These are phyloP conservation scores for Phyllosticta paracitricarpa DNA, from an alignment of 2,329 filamentous ascomycete species.

Conservation along the genomic window DNA sequence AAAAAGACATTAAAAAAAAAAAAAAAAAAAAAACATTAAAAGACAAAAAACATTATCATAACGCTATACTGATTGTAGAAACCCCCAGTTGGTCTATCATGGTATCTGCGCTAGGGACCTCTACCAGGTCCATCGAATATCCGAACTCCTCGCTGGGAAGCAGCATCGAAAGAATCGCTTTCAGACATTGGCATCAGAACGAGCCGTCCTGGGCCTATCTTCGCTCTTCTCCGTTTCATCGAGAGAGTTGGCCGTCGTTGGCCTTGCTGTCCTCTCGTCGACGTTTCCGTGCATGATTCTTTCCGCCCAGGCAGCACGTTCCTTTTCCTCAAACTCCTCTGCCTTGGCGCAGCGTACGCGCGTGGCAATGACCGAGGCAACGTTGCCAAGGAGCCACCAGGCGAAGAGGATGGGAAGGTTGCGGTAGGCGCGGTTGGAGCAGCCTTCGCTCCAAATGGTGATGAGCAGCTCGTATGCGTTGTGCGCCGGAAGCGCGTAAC, in stretches of 20 bases:
- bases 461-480: constrained; percentile 29
- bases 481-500: constrained; percentile 30
- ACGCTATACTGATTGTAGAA: neutral
- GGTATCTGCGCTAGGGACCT: neutral
- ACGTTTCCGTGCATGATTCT: constrained; percentile 1
- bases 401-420: constrained; percentile 35
- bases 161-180: neutral
- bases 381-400: constrained; percentile 24
- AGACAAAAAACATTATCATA: neutral
- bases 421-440: constrained; percentile 30
- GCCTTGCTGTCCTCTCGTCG: neutral
- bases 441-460: constrained; percentile 34
- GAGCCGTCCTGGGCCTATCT: neutral
- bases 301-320: constrained; percentile 5
- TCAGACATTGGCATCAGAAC: neutral
- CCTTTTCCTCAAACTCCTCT: neutral
- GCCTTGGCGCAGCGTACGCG: constrained; percentile 1
- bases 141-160: neutral
- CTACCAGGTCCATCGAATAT: neutral
- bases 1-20: neutral
- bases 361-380: neutral
- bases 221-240: constrained; percentile 1
- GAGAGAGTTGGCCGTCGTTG: neutral
- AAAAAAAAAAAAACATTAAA: no score
- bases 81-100: neutral